Evolutionary conservation across 495 filamentous ascomycete species (phyloP).

Genomic region (Staphylotrichum tortipilum): DNA sequence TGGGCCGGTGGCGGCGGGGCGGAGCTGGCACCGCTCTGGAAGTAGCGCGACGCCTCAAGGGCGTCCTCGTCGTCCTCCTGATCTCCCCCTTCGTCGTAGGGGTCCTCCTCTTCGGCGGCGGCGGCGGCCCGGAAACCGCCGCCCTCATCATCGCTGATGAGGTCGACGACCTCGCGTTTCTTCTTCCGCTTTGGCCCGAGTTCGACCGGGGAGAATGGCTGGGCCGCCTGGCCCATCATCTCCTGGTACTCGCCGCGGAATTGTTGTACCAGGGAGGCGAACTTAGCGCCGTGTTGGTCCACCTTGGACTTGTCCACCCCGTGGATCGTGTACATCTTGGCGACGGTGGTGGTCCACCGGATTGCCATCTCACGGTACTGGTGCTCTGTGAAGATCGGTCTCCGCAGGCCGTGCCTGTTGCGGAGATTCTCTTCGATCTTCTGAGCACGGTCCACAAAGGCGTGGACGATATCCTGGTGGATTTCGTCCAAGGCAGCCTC

Average conservation of each 20-base stretch:
- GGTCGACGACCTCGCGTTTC: conserved; percentile 58
- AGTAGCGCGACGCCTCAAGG: conserved; percentile 13
- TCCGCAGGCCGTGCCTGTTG: conserved; percentile 50
- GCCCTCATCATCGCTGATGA: conserved; percentile 55
- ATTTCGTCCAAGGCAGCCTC: conserved; percentile 45
- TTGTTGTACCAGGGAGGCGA: conserved; percentile 55
- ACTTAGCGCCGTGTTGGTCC: conserved; percentile 53
- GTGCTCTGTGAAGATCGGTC: conserved; percentile 67
- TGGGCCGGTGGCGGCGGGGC: neutral
- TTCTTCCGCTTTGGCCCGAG: conserved; percentile 34
- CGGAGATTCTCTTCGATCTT: conserved; percentile 56
- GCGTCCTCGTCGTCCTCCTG: conserved; percentile 21
- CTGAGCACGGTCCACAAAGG: conserved; percentile 66
- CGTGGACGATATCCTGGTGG: conserved; percentile 46
- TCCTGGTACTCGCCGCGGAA: conserved; percentile 50
- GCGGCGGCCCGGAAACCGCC: conserved; percentile 40
- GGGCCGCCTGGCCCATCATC: conserved; percentile 35
- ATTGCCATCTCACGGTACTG: conserved; percentile 80
- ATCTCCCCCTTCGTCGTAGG: conserved; percentile 33
- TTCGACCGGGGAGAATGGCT: neutral
- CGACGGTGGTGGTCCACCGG: conserved; percentile 50
- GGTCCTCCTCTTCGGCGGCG: too few species aligned
- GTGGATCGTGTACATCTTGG: conserved; percentile 56
- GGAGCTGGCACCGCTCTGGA: neutral
- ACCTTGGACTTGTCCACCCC: conserved; percentile 66